Base-by-base conservation (phyloP, 1,284 basidiomycete species). In the Ganoderma sp. region DNA sequence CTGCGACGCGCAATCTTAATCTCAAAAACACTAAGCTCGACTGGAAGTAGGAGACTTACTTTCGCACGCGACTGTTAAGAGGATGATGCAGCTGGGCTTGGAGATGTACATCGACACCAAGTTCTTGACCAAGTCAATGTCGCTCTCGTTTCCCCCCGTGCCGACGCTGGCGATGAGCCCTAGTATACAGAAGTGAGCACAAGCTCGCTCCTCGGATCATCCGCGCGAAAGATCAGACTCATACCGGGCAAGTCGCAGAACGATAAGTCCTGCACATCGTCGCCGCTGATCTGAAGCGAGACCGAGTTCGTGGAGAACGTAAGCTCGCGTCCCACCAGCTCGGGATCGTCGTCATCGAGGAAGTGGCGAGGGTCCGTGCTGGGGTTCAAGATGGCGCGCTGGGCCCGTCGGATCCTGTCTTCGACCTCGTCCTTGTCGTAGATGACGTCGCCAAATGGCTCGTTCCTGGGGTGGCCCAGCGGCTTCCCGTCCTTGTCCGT, bases 231-330 rank as follows among this genome's bases (percentile, higher is more conserved):
- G 25, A 32, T 32, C 32, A 32, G 12, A 37, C 0, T 56, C 78
- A 25, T 68, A 90, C 90, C 88, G n/a, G 90, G 90, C 1, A 92
- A 79, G 76, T 92, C 91, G 12, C 84, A 80, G 59, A 94, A 93
- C 0, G 91, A 90, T 0, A 94, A 81, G 70, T 94, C 91, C 0
- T 88, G 86, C 0, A 94, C 83, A 19, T 88, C 87, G 0, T 84
- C 83, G 0, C 92, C 92, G 45, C 84, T 85, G 63, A 94, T 89
- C 64, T 91, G 84, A 19, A 94, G 73, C 0, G 86, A 89, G 25
- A 93, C 85, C 43, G 82, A 85, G 70, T 91, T 90, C 2, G 77
- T 83, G 0, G 91, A 91, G 74, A 93, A 93, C 0, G 82, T 84
- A 0, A 87, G 67, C 65, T 87, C 81, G 2, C 77, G 56, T 37